Conservation (phyloP, 345 rosid genomes). For the Lepidium sativum region DNA sequence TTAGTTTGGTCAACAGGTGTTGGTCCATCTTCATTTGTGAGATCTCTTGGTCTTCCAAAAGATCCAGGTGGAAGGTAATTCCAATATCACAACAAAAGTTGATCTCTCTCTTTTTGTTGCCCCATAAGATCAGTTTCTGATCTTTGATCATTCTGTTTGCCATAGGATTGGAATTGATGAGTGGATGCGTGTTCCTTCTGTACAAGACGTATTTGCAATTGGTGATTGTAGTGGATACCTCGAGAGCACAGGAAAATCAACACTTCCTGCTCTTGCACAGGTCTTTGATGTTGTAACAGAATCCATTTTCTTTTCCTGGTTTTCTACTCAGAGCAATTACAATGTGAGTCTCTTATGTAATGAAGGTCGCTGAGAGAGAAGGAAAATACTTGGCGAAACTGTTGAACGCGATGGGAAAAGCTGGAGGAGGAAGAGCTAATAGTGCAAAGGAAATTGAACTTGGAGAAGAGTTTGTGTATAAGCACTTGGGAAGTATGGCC, state of each 20-base stretch:
- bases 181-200: constrained; percentile 82
- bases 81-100: too few relatives aligned
- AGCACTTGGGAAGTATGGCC: constrained; percentile 97
- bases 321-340: background rate
- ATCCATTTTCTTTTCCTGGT: background rate
- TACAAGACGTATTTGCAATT: constrained; percentile 72
- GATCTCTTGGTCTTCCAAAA: constrained; percentile 68
- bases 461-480: constrained; percentile 77
- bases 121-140: background rate
- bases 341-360: background rate
- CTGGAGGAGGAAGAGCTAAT: constrained; percentile 66
- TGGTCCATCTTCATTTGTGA: constrained; percentile 81
- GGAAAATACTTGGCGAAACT: constrained; percentile 73
- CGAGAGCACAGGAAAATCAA: constrained; percentile 76
- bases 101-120: background rate
- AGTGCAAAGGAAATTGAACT: constrained; percentile 41
- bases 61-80: constrained; percentile 97
- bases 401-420: constrained; percentile 55
- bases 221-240: constrained; percentile 98
- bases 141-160: background rate
- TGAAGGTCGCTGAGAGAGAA: constrained; percentile 94
- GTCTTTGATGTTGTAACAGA: constrained; percentile 21
- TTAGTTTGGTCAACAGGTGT: constrained; percentile 96
- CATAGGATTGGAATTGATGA: constrained; percentile 84
- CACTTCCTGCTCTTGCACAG: constrained; percentile 98